Evolutionary conservation across 2,329 filamentous ascomycete genomes (phyloP).

Genomic region (Penicillium griseofulvum): DNA sequence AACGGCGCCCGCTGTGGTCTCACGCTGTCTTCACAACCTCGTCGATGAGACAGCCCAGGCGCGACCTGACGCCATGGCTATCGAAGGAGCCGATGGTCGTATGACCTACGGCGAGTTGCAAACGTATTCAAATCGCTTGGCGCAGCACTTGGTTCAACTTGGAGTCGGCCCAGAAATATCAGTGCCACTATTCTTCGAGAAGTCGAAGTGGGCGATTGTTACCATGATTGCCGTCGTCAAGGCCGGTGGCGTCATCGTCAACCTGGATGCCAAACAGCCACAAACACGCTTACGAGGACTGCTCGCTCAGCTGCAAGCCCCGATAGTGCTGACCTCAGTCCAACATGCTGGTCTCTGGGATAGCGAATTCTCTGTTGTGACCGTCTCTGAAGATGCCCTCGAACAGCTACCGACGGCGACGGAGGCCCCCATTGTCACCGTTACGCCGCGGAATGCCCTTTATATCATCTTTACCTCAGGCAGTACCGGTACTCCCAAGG

Average conservation of each 20-base stretch:
- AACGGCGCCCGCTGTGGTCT: neutral
- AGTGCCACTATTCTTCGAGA: neutral
- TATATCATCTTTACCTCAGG: slow-evolving; percentile 14
- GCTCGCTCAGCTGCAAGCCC: neutral
- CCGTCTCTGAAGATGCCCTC: neutral
- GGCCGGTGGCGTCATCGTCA: neutral
- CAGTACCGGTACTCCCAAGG: slow-evolving; percentile 12
- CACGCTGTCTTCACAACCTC: neutral
- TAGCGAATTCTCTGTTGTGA: neutral
- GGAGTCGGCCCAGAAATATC: neutral
- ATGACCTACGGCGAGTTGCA: neutral
- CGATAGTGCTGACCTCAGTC: slow-evolving; percentile 1
- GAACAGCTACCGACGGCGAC: no score
- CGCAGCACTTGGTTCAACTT: neutral
- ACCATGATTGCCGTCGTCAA: neutral
- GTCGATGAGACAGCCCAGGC: neutral
- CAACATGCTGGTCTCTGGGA: neutral
- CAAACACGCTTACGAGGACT: neutral
- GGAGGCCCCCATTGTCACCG: no score
- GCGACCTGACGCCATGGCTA: neutral
- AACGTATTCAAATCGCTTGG: neutral
- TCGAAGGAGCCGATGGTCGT: neutral
- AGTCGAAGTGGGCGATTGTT: neutral
- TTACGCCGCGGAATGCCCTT: no score
- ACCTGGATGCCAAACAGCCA: neutral